phyloP scores from a whole-genome alignment of 176 grass and related monocot species.

The Thinopyrum elongatum region DNA sequence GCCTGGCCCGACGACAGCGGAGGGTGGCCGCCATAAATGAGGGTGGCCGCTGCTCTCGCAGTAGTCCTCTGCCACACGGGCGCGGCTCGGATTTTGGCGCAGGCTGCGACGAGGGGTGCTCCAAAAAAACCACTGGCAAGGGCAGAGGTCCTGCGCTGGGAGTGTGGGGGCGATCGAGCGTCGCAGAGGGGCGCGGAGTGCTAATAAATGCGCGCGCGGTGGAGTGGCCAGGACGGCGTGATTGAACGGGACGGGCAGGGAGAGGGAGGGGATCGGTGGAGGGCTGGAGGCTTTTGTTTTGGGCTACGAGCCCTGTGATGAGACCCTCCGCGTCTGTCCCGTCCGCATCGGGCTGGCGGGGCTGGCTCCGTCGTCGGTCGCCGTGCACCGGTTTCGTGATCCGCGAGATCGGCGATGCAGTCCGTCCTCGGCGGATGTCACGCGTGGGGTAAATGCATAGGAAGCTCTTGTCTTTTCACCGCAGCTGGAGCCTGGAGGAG shows the following conservation, averaged over 20 bases:
- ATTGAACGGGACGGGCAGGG: slow-evolving; percentile 25
- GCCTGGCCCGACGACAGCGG: slow-evolving; percentile 1
- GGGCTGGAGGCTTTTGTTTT: not conserved
- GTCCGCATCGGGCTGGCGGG: not conserved
- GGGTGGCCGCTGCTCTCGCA: not conserved
- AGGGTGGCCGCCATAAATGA: slow-evolving; percentile 36
- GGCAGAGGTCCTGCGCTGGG: not conserved
- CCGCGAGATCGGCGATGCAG: not conserved
- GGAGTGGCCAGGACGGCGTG: slow-evolving; percentile 16
- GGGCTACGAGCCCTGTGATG: not conserved
- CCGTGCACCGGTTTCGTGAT: not conserved
- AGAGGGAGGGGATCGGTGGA: not conserved
- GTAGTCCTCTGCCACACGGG: slow-evolving; percentile 19
- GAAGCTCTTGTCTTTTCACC: slow-evolving; percentile 3
- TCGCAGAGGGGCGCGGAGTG: not conserved
- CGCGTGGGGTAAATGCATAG: not conserved
- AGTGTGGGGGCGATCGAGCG: not conserved
- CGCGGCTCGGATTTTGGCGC: slow-evolving; percentile 47
- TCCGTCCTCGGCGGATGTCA: not conserved
- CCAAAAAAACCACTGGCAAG: not conserved
- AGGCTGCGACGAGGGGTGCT: slow-evolving; percentile 4
- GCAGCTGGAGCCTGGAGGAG: not conserved
- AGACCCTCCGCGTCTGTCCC: slow-evolving; percentile 19
- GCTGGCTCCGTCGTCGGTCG: not conserved
- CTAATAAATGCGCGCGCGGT: not conserved